Evolutionary conservation across 108 stramenopile species (phyloP).

Genomic region (Skeletonema costatum): DNA sequence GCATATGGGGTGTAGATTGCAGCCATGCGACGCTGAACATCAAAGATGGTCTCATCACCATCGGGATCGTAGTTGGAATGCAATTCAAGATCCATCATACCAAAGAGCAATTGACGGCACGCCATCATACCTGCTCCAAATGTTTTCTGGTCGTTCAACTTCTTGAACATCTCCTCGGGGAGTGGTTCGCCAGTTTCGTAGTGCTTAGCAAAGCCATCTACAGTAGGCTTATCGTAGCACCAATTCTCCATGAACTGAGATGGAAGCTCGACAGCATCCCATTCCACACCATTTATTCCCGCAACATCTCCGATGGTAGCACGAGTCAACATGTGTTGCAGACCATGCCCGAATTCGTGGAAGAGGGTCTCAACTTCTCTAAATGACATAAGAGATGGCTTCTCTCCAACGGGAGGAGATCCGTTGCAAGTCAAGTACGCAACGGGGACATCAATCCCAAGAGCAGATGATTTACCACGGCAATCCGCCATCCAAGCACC

Average conservation of each 20-base stretch:
- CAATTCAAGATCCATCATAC: conserved; percentile 94
- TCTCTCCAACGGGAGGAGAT: conserved; percentile 94
- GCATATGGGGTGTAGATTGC: conserved; percentile 86
- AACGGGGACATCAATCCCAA: conserved; percentile 86
- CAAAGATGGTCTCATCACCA: conserved; percentile 80
- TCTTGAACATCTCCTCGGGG: conserved; percentile 95
- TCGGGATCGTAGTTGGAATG: conserved; percentile 88
- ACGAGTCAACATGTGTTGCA: conserved; percentile 97
- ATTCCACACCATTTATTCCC: conserved; percentile 94
- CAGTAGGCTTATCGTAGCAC: conserved; percentile 93
- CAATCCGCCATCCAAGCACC: conserved; percentile 98
- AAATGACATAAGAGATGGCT: conserved; percentile 98
- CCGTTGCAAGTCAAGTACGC: conserved; percentile 99
- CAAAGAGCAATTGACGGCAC: conserved; percentile 96
- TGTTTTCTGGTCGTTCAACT: conserved; percentile 91
- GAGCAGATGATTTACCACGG: conserved; percentile 87
- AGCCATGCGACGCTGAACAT: conserved; percentile 90
- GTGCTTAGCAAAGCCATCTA: conserved; percentile 96
- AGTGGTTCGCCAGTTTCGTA: conserved; percentile 96
- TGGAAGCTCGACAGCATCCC: conserved; percentile 99
- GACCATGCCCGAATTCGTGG: conserved; percentile 95
- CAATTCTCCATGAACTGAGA: conserved; percentile 99
- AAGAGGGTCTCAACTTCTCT: conserved; percentile 97
- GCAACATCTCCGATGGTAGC: conserved; percentile 95
- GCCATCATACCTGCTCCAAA: conserved; percentile 94